These are phyloP conservation scores for Paraglomus brasilianum DNA, from an alignment of 192 early-diverging fungal species.

Conservation along the genomic window DNA sequence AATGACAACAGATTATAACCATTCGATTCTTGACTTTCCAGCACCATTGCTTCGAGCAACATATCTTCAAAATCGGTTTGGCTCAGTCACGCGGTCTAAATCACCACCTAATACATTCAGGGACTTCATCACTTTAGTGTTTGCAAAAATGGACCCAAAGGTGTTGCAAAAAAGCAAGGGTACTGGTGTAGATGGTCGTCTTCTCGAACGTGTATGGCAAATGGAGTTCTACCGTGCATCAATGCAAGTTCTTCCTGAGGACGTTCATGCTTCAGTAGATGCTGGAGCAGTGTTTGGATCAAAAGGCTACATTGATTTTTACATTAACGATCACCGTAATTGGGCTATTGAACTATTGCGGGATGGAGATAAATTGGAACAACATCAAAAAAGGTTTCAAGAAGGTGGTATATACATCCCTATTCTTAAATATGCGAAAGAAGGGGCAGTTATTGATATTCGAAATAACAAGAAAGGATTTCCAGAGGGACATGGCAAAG, in stretches of 20 bases:
- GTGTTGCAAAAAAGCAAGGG: constrained; percentile 14
- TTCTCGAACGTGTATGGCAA: constrained; percentile 37
- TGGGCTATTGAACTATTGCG: constrained; percentile 38
- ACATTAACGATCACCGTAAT: constrained; percentile 32
- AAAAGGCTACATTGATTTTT: constrained; percentile 36
- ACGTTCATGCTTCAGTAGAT: constrained; percentile 31
- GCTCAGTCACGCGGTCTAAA: constrained; percentile 6
- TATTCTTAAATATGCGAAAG: constrained; percentile 21
- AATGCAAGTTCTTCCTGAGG: constrained; percentile 24
- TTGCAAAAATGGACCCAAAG: constrained; percentile 18
- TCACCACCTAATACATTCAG: constrained; percentile 12
- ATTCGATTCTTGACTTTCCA: constrained; percentile 17
- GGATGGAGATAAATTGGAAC: constrained; percentile 26
- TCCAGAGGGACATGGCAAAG: neutral
- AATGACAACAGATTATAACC: neutral
- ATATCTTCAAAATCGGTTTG: constrained; percentile 18
- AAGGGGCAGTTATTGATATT: constrained; percentile 26
- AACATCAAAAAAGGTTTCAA: constrained; percentile 32
- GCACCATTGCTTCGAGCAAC: constrained; percentile 12
- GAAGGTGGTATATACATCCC: constrained; percentile 13
- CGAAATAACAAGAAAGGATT: constrained; percentile 8
- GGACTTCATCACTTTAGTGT: constrained; percentile 11
- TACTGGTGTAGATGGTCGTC: constrained; percentile 8
- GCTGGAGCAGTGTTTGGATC: constrained; percentile 36
- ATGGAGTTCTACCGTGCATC: constrained; percentile 38